Base-by-base conservation (phyloP, 805 yeast species). In the Millerago galiae region DNA sequence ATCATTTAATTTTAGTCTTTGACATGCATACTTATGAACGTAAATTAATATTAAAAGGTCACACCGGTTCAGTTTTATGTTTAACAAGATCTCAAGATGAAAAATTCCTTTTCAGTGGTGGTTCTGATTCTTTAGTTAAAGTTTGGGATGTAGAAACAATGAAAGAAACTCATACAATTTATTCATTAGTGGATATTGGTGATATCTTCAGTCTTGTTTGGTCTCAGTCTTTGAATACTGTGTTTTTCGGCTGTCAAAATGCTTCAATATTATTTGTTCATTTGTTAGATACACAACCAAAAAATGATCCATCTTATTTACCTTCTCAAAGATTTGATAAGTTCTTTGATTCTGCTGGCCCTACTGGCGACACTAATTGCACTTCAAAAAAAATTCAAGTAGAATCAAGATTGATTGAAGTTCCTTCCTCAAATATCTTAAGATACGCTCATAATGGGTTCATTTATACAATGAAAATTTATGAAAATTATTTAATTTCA, bases 371-470 rank as follows among this genome's bases (percentile, higher is more conserved):
- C 38, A 48, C 36, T 0, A 29, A 40, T 9, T 17, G 7, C 4
- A 21, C 38, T 11, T 25, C 31, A 3, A 42, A 38, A 30, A 43
- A 38, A 16, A 17, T 34, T 26, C 14, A 39, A 3, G 24, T 45
- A 2, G 42, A 44, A 11, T 49, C 58, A 8, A 56, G 67, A 34
- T 66, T 84, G 34, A 68, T 82, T 32, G 89, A 91, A 60, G 74
- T 88, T 10, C 85, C 87, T 0, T 65, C 79, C 4, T 63, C 70
- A 16, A 81, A 89, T 55, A 74, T 79, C 35, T 70, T 85, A 5
- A 67, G 79, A 5, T 91, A 86, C 62, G 97, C 99, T 3, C 99
- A 91, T 59, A 79, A 86, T 56, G 96, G 98, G 13, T 91, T 85
- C 52, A 80, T 91, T 11, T 89, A 90, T 60, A 72, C 89, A 34